Conservation (phyloP, 139 green algal species). For the Marvania coccoides region DNA sequence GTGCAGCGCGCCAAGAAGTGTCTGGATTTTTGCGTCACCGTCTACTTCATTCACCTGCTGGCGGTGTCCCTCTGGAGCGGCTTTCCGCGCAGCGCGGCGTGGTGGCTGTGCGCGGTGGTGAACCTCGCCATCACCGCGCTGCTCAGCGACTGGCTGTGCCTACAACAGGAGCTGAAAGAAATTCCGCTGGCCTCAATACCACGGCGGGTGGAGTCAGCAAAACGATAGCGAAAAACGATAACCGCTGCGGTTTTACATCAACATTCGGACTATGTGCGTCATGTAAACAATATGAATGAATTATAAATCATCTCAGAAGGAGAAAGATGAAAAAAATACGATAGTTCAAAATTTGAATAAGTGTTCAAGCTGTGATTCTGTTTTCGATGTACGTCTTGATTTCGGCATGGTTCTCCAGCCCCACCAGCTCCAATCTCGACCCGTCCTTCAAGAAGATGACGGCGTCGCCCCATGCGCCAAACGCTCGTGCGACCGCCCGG, state of each 20-base stretch:
- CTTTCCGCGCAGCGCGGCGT: constrained; percentile 56
- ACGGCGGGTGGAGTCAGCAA: background rate
- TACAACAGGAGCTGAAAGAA: constrained; percentile 80
- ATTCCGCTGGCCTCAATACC: constrained; percentile 60
- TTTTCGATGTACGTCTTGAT: constrained; percentile 44
- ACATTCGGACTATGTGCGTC: background rate
- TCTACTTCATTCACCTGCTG: constrained; percentile 73
- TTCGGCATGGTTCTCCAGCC: constrained; percentile 39
- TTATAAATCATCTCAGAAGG: background rate
- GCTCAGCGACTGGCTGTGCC: constrained; percentile 85
- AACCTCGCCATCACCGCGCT: constrained; percentile 71
- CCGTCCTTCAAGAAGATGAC: constrained; percentile 56
- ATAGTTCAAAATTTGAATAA: no score
- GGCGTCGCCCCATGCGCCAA: constrained; percentile 52
- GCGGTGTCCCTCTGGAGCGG: constrained; percentile 42
- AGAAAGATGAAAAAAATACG: no score
- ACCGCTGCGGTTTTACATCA: background rate
- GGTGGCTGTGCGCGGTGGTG: constrained; percentile 40
- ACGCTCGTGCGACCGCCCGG: constrained; percentile 33
- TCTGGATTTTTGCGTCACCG: constrained; percentile 83
- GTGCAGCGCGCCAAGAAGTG: constrained; percentile 93
- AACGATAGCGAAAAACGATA: background rate
- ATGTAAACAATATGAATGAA: background rate
- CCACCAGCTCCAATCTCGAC: constrained; percentile 36
- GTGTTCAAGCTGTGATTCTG: constrained; percentile 9